These are phyloP conservation scores for Naganishia vishniacii DNA, from an alignment of 768 basidiomycete genomes.

Conservation along the genomic window DNA sequence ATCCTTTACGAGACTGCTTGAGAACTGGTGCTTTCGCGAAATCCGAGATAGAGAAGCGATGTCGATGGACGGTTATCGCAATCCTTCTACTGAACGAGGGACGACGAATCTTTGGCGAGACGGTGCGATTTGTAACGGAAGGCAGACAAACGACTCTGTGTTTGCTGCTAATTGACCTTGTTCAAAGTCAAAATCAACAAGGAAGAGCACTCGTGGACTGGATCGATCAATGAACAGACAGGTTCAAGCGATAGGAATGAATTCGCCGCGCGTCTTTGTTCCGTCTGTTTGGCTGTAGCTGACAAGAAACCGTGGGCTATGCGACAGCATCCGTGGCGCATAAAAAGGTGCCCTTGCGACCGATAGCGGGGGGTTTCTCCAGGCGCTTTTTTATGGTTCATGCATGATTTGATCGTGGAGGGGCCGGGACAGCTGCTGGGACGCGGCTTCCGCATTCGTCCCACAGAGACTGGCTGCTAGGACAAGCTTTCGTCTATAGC, in stretches of 20 bases:
- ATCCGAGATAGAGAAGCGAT: background rate
- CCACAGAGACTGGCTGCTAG: too few species aligned
- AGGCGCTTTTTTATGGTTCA: slow-evolving; percentile 1
- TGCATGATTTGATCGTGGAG: too few species aligned
- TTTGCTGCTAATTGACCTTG: background rate
- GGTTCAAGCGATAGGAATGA: background rate
- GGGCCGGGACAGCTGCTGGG: too few species aligned
- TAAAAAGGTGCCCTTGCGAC: background rate
- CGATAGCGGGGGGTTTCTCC: background rate
- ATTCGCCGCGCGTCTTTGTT: background rate
- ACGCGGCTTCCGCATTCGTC: too few species aligned
- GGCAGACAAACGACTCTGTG: background rate
- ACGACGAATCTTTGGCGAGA: background rate
- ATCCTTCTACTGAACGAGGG: background rate
- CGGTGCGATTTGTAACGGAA: background rate
- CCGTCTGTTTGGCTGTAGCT: background rate
- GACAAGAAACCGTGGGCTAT: background rate
- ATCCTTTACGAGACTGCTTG: background rate
- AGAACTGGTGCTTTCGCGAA: background rate
- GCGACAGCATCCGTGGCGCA: background rate
- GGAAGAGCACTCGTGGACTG: background rate
- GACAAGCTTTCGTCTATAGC: too few species aligned
- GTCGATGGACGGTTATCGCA: background rate
- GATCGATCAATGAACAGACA: background rate
- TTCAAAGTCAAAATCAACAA: background rate